phyloP scores from a whole-genome alignment of 257 asterid species.

The Penstemon davidsonii region DNA sequence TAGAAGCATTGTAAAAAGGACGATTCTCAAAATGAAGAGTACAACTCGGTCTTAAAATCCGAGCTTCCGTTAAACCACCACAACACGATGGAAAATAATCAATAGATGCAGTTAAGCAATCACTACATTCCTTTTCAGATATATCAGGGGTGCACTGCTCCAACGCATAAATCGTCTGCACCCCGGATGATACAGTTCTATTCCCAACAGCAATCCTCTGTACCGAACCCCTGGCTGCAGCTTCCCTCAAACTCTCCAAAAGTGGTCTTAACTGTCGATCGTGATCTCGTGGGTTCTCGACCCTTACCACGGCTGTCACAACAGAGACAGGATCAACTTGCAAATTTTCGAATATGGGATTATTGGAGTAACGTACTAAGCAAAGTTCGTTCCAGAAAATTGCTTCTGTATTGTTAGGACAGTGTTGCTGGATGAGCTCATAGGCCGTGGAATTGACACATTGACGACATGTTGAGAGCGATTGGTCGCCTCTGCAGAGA shows the following conservation, averaged over 20 bases:
- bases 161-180: conserved; percentile 13
- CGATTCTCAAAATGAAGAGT: neutral
- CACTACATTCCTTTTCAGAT: neutral
- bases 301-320: fast-evolving
- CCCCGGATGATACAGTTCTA: neutral
- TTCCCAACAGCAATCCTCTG: conserved; percentile 17
- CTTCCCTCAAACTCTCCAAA: neutral
- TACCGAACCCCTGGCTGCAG: conserved; percentile 7
- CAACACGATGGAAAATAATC: neutral
- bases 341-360: neutral
- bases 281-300: neutral
- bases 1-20: conserved; percentile 10
- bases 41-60: conserved; percentile 12
- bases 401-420: conserved; percentile 14
- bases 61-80: neutral
- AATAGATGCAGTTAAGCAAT: neutral
- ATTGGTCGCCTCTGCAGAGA: conserved; percentile 26
- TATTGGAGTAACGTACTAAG: conserved; percentile 20
- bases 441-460: neutral
- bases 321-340: neutral
- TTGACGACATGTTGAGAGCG: conserved; percentile 1
- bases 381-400: conserved; percentile 1
- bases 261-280: neutral
- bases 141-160: conserved; percentile 31
- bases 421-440: neutral